These are phyloP conservation scores for Silene vulgaris DNA, from an alignment of 179 eudicot genomes.

Conservation along the genomic window DNA sequence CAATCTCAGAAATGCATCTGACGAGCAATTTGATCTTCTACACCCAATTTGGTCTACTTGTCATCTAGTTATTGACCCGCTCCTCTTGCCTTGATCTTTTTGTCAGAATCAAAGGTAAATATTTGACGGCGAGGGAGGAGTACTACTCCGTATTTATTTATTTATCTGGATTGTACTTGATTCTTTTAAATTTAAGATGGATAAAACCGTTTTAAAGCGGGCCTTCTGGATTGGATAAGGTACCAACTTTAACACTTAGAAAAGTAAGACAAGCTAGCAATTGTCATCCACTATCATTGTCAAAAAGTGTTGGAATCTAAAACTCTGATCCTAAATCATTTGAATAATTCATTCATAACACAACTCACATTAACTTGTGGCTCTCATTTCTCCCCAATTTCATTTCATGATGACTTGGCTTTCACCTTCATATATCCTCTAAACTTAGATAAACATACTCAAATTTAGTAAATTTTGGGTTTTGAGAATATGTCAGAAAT, in stretches of 20 bases:
- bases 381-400: constrained; percentile 32
- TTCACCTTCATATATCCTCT: constrained; percentile 24
- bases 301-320: constrained; percentile 27
- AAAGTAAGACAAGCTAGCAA: constrained; percentile 23
- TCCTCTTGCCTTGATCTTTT: no score
- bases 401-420: constrained; percentile 39
- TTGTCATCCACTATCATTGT: constrained; percentile 19
- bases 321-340: constrained; percentile 25
- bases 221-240: background rate
- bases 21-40: no score
- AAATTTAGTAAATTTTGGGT: background rate
- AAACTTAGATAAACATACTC: background rate
- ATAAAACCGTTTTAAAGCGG: no score
- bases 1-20: no score
- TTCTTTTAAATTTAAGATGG: no score
- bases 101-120: no score
- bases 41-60: no score
- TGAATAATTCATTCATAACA: constrained; percentile 28
- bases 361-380: constrained; percentile 49
- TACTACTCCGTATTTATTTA: no score
- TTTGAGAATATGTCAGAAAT: constrained; percentile 35
- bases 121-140: no score
- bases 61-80: no score
- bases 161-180: no score
- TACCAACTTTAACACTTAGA: background rate